Base-by-base conservation (phyloP, 2,329 filamentous ascomycete genomes). In the Gaeumannomyces tritici region DNA sequence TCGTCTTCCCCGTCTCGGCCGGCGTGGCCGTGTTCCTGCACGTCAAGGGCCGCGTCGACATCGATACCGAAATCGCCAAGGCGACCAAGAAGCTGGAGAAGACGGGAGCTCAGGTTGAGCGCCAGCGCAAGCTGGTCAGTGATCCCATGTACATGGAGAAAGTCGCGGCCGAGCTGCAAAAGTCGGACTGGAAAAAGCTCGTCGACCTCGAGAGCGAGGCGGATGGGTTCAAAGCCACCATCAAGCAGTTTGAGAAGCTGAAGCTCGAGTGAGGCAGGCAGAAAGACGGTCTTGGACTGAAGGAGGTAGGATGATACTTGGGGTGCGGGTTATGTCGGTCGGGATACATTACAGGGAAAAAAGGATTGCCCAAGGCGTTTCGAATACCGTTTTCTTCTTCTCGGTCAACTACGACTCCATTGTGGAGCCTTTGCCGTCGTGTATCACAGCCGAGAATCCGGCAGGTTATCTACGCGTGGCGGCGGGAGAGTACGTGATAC, bases 181-280 rank as follows among this genome's bases (percentile, higher is more conserved):
- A 90, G 74, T 76, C 79, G 18, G 89, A 91, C 67, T 79, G 81
- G 72, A 84, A 85, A 79, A 91, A 84, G 78, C 75, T 96, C 65
- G 84, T 80, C 63, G 90, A 96, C 74, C 80, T 89, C 33, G 84
- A 90, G 78, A 85, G 85, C 55, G 91, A 96, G 77, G 83, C 85
- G 62, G 80, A 82, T 71, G 88, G 88, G 67, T 89, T 93, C 71
- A 86, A 93, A 79, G 88, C 88, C 73, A 92, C 89, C 66, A 88
- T 97, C 68, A 85, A 85, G 76, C 89, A 95, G 76, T 93, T 97
- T 76, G 89, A 96, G 82, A 84, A 84, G 71, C 76, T 97, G 74
- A 96, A 93, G 81, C 69, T 86, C 35, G 79, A 80, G 71, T 65
- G 63, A 35, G 27, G 59, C 21, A n/a, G n/a, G n/a, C n/a, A n/a